These are phyloP conservation scores for Volutella citrinella DNA, from an alignment of 2,329 filamentous ascomycete species.

Conservation along the genomic window DNA sequence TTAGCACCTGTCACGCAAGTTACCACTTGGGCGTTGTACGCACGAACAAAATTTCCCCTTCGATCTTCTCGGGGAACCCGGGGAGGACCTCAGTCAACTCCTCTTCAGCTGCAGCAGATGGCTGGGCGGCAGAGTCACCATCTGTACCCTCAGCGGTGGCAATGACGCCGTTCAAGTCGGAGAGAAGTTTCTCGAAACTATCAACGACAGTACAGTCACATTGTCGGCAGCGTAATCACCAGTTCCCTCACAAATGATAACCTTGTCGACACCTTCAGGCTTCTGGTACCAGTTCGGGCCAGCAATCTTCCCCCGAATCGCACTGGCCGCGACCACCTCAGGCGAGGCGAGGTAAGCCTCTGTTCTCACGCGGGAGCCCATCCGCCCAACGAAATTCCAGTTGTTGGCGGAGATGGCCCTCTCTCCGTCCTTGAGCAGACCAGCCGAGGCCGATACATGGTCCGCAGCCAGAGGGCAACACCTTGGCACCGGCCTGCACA, in stretches of 20 bases:
- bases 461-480: slow-evolving; percentile 49
- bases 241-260: slow-evolving; percentile 13
- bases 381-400: slow-evolving; percentile 86
- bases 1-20: no score
- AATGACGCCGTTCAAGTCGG: slow-evolving; percentile 62
- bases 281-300: slow-evolving; percentile 74
- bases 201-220: slow-evolving; percentile 45
- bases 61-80: slow-evolving; percentile 81
- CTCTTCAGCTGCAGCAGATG: slow-evolving; percentile 28
- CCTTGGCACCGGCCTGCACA: slow-evolving; percentile 11
- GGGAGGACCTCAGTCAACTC: slow-evolving; percentile 67
- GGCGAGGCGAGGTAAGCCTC: slow-evolving; percentile 83
- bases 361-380: slow-evolving; percentile 52
- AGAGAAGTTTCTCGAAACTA: slow-evolving; percentile 67
- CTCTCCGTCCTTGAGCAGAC: slow-evolving; percentile 76
- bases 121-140: slow-evolving; percentile 1
- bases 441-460: slow-evolving; percentile 82
- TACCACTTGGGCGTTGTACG: no score
- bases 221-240: slow-evolving; percentile 7
- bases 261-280: slow-evolving; percentile 48
- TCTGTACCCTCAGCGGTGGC: slow-evolving; percentile 49
- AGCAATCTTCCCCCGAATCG: slow-evolving; percentile 64
- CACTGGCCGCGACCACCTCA: slow-evolving; percentile 85
- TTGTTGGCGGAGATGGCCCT: slow-evolving; percentile 81
- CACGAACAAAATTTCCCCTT: slow-evolving; percentile 82